Percentiles rank a stretch among this genome's conserved stretches.
phyloP scores from a whole-genome alignment of 306 rosid genomes.

The Vicia sativa region DNA sequence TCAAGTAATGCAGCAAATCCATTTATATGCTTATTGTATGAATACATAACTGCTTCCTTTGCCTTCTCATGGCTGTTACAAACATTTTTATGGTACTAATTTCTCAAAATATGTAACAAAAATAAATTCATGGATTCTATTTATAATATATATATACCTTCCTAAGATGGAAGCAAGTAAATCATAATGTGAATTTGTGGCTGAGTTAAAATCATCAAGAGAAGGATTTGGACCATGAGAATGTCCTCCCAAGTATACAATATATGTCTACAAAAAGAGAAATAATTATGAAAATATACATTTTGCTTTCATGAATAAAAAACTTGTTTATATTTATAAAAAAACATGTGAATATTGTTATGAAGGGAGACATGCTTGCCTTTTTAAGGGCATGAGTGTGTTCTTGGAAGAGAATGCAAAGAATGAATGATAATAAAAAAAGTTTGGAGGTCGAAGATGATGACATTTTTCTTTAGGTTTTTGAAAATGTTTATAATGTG shows the following conservation, averaged over 20 bases:
- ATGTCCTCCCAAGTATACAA: conserved; percentile 51
- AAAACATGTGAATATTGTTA: neutral
- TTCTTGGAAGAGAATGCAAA: conserved; percentile 23
- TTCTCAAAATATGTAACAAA: neutral
- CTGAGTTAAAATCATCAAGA: conserved; percentile 31
- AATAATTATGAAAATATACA: neutral
- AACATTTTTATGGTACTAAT: neutral
- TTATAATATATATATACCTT: conserved; percentile 30
- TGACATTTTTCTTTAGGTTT: conserved; percentile 16
- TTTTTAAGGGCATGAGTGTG: conserved; percentile 36
- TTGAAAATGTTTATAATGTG: neutral
- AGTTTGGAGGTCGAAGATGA: conserved; percentile 18
- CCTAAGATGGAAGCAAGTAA: conserved; percentile 46
- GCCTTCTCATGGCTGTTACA: conserved; percentile 37
- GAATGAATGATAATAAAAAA: conserved; percentile 30
- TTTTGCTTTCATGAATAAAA: too few species aligned
- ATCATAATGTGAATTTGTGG: conserved; percentile 44
- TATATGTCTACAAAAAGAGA: conserved; percentile 36
- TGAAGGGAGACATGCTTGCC: conserved; percentile 30
- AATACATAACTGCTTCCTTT: conserved; percentile 49
- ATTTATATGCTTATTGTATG: conserved; percentile 63
- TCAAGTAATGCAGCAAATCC: conserved; percentile 88
- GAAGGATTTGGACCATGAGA: conserved; percentile 50
- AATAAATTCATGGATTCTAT: neutral
- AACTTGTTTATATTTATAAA: neutral